A percentile compares a stretch with the other conserved stretches of the same genome.
phyloP scores from a whole-genome alignment of 345 rosid species.

The Geranium rotundifolium region DNA sequence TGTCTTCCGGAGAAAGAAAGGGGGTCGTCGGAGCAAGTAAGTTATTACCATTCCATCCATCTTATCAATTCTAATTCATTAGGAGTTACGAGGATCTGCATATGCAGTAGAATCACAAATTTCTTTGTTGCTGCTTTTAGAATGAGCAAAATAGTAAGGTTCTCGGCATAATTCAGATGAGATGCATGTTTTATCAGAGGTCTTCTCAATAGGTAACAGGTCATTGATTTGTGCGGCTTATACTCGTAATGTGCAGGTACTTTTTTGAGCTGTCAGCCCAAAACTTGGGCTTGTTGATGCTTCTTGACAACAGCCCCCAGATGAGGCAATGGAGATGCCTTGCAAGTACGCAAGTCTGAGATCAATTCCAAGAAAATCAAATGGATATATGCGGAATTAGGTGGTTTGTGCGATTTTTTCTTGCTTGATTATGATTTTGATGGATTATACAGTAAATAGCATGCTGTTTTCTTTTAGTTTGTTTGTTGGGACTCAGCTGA shows the following conservation, averaged over 20 bases:
- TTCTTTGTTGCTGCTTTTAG: no score
- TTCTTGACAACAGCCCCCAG: slow-evolving; percentile 63
- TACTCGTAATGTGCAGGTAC: slow-evolving; percentile 30
- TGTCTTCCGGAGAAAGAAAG: slow-evolving; percentile 67
- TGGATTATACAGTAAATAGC: no score
- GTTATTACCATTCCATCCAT: slow-evolving; percentile 11
- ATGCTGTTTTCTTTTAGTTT: no score
- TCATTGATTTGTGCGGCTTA: no score
- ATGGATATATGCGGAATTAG: slow-evolving; percentile 7
- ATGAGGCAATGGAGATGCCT: slow-evolving; percentile 70
- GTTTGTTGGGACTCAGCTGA: neutral
- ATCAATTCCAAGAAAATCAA: neutral
- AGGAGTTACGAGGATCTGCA: no score
- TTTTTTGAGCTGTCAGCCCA: slow-evolving; percentile 52
- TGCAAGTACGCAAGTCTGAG: slow-evolving; percentile 57
- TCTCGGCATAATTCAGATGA: no score
- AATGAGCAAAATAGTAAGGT: no score
- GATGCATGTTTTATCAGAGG: no score
- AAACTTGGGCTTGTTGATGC: slow-evolving; percentile 70
- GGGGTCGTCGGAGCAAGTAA: slow-evolving; percentile 69
- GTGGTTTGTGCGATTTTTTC: slow-evolving; percentile 27
- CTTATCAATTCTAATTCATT: no score
- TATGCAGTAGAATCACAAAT: no score
- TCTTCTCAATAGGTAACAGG: no score
- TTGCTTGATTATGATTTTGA: slow-evolving; percentile 9